Evolutionary conservation across 1,284 basidiomycete genomes (phyloP).

Genomic region (Ceratobasidium sp.): DNA sequence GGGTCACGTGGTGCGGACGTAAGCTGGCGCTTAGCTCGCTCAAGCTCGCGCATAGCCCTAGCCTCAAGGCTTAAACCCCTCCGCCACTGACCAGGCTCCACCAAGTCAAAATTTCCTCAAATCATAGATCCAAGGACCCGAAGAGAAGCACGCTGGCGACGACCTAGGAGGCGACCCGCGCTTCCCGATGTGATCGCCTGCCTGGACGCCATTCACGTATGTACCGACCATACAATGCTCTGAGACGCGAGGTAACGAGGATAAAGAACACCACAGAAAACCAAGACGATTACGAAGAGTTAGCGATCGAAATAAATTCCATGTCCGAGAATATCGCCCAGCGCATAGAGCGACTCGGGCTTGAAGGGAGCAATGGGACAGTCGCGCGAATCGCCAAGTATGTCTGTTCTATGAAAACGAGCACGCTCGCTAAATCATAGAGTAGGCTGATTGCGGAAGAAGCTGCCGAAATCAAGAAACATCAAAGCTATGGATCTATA

Average conservation of each 20-base stretch:
- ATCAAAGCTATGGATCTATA: background rate
- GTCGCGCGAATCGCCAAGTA: background rate
- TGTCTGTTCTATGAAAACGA: background rate
- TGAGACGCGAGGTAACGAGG: too few relatives aligned
- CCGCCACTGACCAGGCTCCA: too few relatives aligned
- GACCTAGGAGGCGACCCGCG: background rate
- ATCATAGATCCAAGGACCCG: too few relatives aligned
- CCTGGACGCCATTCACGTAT: background rate
- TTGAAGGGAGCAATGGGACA: background rate
- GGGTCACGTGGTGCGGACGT: conserved; percentile 30
- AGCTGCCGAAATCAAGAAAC: background rate
- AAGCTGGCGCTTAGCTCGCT: too few relatives aligned
- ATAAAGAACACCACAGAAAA: background rate
- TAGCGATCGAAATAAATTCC: background rate
- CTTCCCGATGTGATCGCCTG: background rate
- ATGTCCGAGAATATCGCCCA: background rate
- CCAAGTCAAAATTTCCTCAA: too few relatives aligned
- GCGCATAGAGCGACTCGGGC: background rate
- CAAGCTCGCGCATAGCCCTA: too few relatives aligned
- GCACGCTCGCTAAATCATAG: background rate
- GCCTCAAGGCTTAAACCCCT: too few relatives aligned
- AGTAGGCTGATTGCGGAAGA: background rate
- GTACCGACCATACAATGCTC: too few relatives aligned
- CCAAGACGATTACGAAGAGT: background rate
- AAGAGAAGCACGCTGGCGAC: background rate